Evolutionary conservation across 2,329 filamentous ascomycete species (phyloP).

Genomic region (Aspergillus intermedius): DNA sequence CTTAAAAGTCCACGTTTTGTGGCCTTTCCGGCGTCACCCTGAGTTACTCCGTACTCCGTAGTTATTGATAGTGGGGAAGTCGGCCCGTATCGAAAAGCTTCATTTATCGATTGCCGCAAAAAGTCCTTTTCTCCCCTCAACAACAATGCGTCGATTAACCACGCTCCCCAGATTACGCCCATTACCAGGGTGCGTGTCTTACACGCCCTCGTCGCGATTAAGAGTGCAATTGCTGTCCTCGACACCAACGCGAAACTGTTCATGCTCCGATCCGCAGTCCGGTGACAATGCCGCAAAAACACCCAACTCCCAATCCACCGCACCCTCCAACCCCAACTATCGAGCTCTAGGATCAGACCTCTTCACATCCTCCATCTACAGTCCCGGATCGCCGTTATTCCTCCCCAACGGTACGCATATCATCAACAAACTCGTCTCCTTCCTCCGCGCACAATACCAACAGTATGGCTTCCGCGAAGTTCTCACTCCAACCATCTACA

Average conservation of each 20-base stretch:
- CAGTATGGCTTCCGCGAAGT: conserved; percentile 84
- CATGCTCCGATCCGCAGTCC: conserved; percentile 20
- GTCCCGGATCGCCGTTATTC: conserved; percentile 79
- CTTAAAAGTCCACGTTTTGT: no score
- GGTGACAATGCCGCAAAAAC: conserved; percentile 4
- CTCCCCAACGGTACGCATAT: conserved; percentile 73
- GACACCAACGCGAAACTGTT: conserved; percentile 18
- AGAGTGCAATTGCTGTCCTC: conserved; percentile 17
- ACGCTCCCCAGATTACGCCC: conserved; percentile 8
- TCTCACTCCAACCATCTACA: conserved; percentile 85
- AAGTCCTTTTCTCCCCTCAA: background rate
- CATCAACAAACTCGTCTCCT: conserved; percentile 76
- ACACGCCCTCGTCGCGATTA: background rate
- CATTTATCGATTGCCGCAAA: background rate
- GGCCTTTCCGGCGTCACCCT: no score
- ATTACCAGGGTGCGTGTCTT: conserved; percentile 2
- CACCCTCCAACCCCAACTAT: conserved; percentile 42
- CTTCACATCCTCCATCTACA: conserved; percentile 72
- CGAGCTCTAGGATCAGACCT: conserved; percentile 54
- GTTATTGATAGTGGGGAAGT: background rate
- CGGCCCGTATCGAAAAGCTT: background rate
- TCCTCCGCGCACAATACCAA: conserved; percentile 75
- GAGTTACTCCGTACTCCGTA: no score
- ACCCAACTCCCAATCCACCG: conserved; percentile 11
- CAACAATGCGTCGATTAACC: conserved; percentile 1